A percentile compares a stretch with the other conserved stretches of the same genome.
These are phyloP conservation scores for Schizosaccharomyces lindneri DNA, from an alignment of 805 yeast species.

Conservation along the genomic window DNA sequence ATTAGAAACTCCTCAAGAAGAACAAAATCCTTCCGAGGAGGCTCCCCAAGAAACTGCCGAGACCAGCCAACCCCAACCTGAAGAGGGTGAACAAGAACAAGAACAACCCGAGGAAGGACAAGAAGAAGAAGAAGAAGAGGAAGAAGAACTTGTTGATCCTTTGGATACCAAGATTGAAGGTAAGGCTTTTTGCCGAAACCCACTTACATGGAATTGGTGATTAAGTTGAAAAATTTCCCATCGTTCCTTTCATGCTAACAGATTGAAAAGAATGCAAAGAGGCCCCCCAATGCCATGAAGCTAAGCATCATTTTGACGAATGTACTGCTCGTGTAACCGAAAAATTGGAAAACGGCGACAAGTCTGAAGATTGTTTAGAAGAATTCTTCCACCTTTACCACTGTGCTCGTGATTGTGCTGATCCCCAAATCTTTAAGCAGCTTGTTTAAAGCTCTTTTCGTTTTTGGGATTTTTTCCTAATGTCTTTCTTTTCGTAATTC, in stretches of 20 bases:
- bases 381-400: constrained; percentile 1
- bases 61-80: background rate
- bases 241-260: background rate
- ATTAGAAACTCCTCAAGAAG: background rate
- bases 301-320: constrained; percentile 74
- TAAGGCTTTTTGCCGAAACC: constrained; percentile 5
- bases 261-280: constrained; percentile 30
- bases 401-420: background rate
- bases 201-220: background rate
- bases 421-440: no score
- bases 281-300: constrained; percentile 40
- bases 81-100: constrained; percentile 9
- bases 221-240: background rate
- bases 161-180: constrained; percentile 32
- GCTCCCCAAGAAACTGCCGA: background rate
- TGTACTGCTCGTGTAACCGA: constrained; percentile 86
- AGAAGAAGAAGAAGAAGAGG: constrained; percentile 35
- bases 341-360: constrained; percentile 63
- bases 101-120: constrained; percentile 6
- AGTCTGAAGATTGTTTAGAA: constrained; percentile 24
- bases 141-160: constrained; percentile 44
- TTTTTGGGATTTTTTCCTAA: no score
- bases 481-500: no score
- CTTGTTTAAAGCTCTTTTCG: no score
- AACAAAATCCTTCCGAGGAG: background rate